Percentiles rank a stretch among this genome's conserved stretches.
Evolutionary conservation across 768 basidiomycete species (phyloP).

Genomic region (Suillus occidentalis): DNA sequence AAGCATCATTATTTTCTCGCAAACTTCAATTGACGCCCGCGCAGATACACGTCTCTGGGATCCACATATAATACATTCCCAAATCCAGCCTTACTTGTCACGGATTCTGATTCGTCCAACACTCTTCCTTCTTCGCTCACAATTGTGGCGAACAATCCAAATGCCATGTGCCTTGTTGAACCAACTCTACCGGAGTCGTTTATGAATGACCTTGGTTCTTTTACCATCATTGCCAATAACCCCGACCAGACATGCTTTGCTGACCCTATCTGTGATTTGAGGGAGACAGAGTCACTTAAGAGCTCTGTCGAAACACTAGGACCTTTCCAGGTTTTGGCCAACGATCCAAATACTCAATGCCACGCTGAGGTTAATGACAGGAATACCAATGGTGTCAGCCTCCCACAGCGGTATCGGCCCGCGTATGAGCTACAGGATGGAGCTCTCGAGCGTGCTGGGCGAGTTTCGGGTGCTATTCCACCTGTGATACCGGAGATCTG

Average conservation of each 20-base stretch:
- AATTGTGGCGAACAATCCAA: slow-evolving; percentile 25
- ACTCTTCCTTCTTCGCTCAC: slow-evolving; percentile 21
- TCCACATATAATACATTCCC: slow-evolving; percentile 94
- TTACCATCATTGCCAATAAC: slow-evolving; percentile 22
- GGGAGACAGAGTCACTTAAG: not conserved
- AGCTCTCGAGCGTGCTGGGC: slow-evolving; percentile 68
- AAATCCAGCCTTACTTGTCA: slow-evolving; percentile 73
- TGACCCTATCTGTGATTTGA: slow-evolving; percentile 12
- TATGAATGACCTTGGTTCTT: slow-evolving; percentile 1
- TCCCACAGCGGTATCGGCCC: slow-evolving; percentile 55
- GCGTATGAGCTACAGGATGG: slow-evolving; percentile 82
- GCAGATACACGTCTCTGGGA: slow-evolving; percentile 95
- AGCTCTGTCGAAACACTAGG: slow-evolving; percentile 6
- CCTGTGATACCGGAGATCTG: slow-evolving; percentile 3
- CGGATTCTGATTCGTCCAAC: slow-evolving; percentile 12
- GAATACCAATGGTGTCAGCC: not conserved
- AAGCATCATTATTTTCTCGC: slow-evolving; percentile 23
- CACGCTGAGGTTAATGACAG: slow-evolving; percentile 3
- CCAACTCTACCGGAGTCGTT: not conserved
- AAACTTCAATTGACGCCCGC: slow-evolving; percentile 1
- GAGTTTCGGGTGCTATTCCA: slow-evolving; percentile 37
- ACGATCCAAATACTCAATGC: slow-evolving; percentile 2
- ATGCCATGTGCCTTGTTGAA: slow-evolving; percentile 19
- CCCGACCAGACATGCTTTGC: slow-evolving; percentile 18
- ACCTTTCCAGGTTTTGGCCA: slow-evolving; percentile 16